phyloP scores from a whole-genome alignment of 2,329 filamentous ascomycete species.

The Sphaceloma murrayae region DNA sequence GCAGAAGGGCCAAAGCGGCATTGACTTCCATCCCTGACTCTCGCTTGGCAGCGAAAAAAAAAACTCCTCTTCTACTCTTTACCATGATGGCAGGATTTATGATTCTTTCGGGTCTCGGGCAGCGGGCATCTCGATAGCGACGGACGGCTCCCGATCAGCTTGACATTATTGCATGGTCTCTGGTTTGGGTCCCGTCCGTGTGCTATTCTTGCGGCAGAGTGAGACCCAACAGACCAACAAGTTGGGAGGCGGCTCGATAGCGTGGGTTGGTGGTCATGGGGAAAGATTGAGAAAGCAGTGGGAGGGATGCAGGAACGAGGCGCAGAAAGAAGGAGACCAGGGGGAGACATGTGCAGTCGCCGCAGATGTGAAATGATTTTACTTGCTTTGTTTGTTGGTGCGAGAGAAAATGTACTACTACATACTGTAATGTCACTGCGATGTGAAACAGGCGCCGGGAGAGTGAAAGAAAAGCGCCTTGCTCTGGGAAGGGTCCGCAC shows the following conservation, averaged over 20 bases:
- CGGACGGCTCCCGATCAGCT: no score
- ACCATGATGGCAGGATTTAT: background rate
- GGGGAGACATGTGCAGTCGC: no score
- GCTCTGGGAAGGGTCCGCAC: no score
- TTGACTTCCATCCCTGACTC: constrained; percentile 3
- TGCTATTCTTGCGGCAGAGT: background rate
- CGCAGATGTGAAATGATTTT: background rate
- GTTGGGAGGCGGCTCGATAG: background rate
- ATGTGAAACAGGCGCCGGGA: no score
- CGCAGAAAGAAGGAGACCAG: background rate
- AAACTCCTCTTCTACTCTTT: background rate
- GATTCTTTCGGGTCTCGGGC: background rate
- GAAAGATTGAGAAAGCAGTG: background rate
- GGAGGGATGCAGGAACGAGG: constrained; percentile 3
- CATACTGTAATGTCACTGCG: no score
- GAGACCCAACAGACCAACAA: background rate
- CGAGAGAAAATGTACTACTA: background rate
- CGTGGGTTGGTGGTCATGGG: no score
- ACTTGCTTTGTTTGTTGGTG: no score
- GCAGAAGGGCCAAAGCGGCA: no score
- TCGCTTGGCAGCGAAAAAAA: background rate
- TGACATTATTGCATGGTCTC: no score
- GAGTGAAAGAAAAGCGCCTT: no score
- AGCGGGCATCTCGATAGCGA: no score
- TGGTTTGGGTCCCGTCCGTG: background rate